A percentile compares a stretch with the other conserved stretches of the same genome.
These are phyloP conservation scores for Fusarium nanum DNA, from an alignment of 2,329 filamentous ascomycete genomes.

Conservation along the genomic window DNA sequence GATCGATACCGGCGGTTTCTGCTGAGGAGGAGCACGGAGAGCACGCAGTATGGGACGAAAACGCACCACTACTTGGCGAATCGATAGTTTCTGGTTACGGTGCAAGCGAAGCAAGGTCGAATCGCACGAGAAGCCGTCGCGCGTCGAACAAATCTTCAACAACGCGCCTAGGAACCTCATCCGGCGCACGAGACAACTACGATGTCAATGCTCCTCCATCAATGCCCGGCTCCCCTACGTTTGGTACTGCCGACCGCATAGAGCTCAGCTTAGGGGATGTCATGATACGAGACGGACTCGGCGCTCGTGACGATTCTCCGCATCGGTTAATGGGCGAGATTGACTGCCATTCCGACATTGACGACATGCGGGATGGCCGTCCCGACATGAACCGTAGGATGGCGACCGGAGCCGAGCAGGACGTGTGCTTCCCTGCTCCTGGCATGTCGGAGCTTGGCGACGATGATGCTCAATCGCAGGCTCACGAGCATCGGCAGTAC, in stretches of 20 bases:
- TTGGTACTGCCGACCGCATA: conserved; percentile 61
- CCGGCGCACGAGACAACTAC: conserved; percentile 59
- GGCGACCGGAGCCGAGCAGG: conserved; percentile 77
- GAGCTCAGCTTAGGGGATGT: conserved; percentile 74
- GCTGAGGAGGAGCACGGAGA: conserved; percentile 63
- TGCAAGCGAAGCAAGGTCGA: conserved; percentile 53
- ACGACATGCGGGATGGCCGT: conserved; percentile 44
- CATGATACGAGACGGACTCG: conserved; percentile 75
- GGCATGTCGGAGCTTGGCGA: conserved; percentile 81
- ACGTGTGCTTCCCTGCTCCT: conserved; percentile 89
- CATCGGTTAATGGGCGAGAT: conserved; percentile 47
- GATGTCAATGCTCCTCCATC: conserved; percentile 78
- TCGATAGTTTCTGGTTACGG: conserved; percentile 56
- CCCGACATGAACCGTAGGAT: conserved; percentile 58
- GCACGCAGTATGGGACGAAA: conserved; percentile 60
- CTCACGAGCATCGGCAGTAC: conserved; percentile 51
- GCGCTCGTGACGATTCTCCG: conserved; percentile 50
- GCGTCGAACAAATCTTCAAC: conserved; percentile 65
- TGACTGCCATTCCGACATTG: conserved; percentile 50
- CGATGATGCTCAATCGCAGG: conserved; percentile 71
- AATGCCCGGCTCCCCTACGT: conserved; percentile 69
- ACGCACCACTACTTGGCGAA: conserved; percentile 64
- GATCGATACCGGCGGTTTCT: conserved; percentile 51
- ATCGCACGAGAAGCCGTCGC: conserved; percentile 56
- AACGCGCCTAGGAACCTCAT: conserved; percentile 53